Conservation (phyloP, 108 stramenopile genomes). For the Nitzschia putrida region DNA sequence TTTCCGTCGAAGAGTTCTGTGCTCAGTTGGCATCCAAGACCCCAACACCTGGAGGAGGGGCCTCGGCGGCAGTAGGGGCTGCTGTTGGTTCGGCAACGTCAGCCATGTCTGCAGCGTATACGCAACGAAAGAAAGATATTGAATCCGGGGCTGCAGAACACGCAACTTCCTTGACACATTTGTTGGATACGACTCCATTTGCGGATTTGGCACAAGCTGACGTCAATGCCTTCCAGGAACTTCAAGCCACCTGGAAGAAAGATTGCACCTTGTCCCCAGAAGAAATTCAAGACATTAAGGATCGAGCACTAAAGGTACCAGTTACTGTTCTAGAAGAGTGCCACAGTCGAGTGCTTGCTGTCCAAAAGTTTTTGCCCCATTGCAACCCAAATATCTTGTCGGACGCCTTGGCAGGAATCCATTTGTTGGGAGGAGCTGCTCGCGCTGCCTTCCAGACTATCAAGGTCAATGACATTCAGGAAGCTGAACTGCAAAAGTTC, state of each 20-base stretch:
- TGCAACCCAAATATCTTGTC: constrained; percentile 77
- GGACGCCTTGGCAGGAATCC: constrained; percentile 82
- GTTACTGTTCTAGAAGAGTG: constrained; percentile 59
- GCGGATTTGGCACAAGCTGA: constrained; percentile 69
- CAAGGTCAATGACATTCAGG: constrained; percentile 67
- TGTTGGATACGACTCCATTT: constrained; percentile 45
- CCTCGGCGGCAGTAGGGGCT: constrained; percentile 76
- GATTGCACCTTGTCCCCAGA: constrained; percentile 47
- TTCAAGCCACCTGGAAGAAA: constrained; percentile 78
- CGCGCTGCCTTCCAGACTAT: constrained; percentile 81
- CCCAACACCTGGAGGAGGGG: constrained; percentile 81
- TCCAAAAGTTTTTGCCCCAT: constrained; percentile 67
- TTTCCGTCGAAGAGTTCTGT: constrained; percentile 56
- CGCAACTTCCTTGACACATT: constrained; percentile 48
- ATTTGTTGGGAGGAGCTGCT: constrained; percentile 77
- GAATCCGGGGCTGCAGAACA: constrained; percentile 67
- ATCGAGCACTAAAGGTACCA: constrained; percentile 60
- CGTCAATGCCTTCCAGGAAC: constrained; percentile 65
- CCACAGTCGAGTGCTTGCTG: constrained; percentile 53
- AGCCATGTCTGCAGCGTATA: constrained; percentile 76
- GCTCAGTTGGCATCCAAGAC: constrained; percentile 62
- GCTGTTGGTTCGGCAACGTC: constrained; percentile 74
- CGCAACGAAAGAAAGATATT: constrained; percentile 68
- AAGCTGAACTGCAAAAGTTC: constrained; percentile 60
- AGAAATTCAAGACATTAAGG: constrained; percentile 62